Evolutionary conservation across 306 rosid species (phyloP).

Genomic region (Ceratonia siliqua): DNA sequence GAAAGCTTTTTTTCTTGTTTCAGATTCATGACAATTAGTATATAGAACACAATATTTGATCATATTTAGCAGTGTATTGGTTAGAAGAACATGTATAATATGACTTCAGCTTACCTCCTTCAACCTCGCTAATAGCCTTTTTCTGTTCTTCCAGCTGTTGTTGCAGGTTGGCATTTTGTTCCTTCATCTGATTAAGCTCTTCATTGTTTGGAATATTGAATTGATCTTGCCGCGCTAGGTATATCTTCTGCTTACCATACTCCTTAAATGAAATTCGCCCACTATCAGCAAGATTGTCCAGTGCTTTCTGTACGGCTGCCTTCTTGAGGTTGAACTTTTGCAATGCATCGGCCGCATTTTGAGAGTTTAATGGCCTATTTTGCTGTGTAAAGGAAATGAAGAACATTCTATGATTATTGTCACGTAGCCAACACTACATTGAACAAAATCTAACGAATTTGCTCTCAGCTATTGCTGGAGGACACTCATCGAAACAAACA

Average conservation of each 20-base stretch:
- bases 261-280: conserved; percentile 84
- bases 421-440: neutral
- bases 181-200: conserved; percentile 87
- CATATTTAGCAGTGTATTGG: neutral
- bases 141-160: conserved; percentile 56
- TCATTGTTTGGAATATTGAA: conserved; percentile 71
- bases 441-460: neutral
- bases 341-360: conserved; percentile 80
- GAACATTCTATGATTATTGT: neutral
- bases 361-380: conserved; percentile 85
- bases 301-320: conserved; percentile 71
- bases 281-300: conserved; percentile 77
- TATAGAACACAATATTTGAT: neutral
- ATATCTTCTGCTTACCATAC: conserved; percentile 96
- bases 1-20: conserved; percentile 5
- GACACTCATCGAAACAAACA: neutral
- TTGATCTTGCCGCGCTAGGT: conserved; percentile 84
- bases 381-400: conserved; percentile 52
- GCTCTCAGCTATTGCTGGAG: neutral
- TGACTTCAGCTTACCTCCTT: conserved; percentile 60
- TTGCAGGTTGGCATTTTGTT: conserved; percentile 64
- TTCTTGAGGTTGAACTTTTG: conserved; percentile 93
- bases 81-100: neutral
- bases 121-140: conserved; percentile 57
- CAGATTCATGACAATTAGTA: neutral